These are phyloP conservation scores for Chlamydomonas reinhardtii DNA, from an alignment of 163 green algal species.

Conservation along the genomic window DNA sequence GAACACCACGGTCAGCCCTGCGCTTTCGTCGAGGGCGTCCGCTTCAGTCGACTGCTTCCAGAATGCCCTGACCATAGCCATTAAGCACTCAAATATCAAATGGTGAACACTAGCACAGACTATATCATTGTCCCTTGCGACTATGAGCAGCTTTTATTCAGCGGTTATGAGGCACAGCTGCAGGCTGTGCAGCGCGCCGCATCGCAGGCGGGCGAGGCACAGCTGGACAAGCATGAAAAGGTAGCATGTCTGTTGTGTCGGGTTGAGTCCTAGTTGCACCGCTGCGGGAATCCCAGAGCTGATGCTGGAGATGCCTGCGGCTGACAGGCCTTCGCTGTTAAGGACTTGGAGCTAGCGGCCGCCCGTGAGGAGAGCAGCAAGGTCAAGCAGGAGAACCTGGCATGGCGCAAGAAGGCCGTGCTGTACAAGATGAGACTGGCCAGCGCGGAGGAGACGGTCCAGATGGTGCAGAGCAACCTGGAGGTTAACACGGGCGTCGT, in stretches of 20 bases:
- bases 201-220: not conserved
- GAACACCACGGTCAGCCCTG: too few species aligned
- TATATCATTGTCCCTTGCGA: conserved; percentile 9
- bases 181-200: not conserved
- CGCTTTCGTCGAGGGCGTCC: too few species aligned
- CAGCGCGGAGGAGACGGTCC: conserved; percentile 15
- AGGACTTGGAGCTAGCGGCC: not conserved
- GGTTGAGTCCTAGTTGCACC: too few species aligned
- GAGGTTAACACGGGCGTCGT: not conserved
- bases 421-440: conserved; percentile 20
- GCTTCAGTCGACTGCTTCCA: too few species aligned
- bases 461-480: not conserved
- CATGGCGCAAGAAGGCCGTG: conserved; percentile 16
- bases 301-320: too few species aligned
- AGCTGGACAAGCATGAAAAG: not conserved
- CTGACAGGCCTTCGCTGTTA: not conserved
- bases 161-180: not conserved
- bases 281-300: too few species aligned
- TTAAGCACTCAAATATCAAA: too few species aligned
- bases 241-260: too few species aligned
- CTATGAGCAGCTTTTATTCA: not conserved
- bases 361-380: not conserved
- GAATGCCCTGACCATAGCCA: too few species aligned
- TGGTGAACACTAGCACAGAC: not conserved
- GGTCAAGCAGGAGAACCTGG: conserved; percentile 2